Evolutionary conservation across 345 rosid species (phyloP).

Genomic region (Murraya paniculata): DNA sequence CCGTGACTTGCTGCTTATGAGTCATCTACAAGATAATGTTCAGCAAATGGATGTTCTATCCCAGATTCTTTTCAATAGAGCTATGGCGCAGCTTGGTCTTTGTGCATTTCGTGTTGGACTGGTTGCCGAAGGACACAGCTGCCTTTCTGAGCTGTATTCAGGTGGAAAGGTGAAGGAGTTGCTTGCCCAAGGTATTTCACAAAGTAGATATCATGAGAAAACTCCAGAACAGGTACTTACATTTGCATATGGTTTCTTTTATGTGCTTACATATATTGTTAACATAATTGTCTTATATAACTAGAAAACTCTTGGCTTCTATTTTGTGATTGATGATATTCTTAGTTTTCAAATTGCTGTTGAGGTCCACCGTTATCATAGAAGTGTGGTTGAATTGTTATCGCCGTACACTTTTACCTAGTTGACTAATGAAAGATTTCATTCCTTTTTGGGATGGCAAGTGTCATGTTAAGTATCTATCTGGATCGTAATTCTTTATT

Average conservation of each 20-base stretch:
- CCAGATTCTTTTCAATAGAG: constrained; percentile 91
- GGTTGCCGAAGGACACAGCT: constrained; percentile 73
- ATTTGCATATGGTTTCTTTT: neutral
- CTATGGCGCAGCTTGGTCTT: constrained; percentile 96
- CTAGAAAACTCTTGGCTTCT: neutral
- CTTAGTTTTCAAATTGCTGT: neutral
- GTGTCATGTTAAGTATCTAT: neutral
- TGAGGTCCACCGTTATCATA: neutral
- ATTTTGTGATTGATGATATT: neutral
- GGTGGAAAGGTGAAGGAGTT: constrained; percentile 93
- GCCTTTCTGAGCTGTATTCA: constrained; percentile 85
- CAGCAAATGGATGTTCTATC: constrained; percentile 90
- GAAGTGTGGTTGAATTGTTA: neutral
- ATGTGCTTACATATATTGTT: neutral
- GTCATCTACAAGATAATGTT: constrained; percentile 87
- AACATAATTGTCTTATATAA: neutral
- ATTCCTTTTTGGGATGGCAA: neutral
- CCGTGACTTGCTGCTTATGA: constrained; percentile 87
- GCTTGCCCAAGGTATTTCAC: constrained; percentile 97
- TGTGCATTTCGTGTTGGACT: constrained; percentile 88
- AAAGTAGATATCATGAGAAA: constrained; percentile 90
- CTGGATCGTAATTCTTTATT: neutral
- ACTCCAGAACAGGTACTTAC: constrained; percentile 84
- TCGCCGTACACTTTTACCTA: neutral
- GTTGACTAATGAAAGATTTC: neutral